These are phyloP conservation scores for Eucalyptus sideroxylon DNA, from an alignment of 345 rosid species.

Conservation along the genomic window DNA sequence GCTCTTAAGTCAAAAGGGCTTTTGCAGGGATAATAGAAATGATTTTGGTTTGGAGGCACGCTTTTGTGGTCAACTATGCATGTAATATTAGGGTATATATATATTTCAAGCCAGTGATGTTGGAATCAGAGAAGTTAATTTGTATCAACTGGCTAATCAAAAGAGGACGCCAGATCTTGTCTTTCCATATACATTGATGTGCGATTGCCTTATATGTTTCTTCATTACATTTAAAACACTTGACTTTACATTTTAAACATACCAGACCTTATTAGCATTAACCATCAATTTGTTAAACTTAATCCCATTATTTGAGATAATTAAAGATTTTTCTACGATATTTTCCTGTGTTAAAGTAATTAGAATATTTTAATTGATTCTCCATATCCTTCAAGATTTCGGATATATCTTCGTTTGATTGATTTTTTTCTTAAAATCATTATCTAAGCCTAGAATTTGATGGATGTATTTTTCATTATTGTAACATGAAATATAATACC, in stretches of 20 bases:
- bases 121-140: background rate
- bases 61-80: background rate
- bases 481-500: background rate
- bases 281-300: background rate
- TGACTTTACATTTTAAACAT: background rate
- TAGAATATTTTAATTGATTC: no score
- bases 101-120: no score
- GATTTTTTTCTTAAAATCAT: no score
- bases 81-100: background rate
- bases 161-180: background rate
- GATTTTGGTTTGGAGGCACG: background rate
- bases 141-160: background rate
- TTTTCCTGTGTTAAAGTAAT: no score
- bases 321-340: no score
- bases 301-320: background rate
- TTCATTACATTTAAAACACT: background rate
- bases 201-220: background rate
- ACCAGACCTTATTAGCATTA: background rate
- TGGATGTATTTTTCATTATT: no score
- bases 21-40: background rate
- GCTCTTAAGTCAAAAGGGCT: background rate
- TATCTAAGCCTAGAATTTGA: no score
- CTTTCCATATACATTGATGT: background rate
- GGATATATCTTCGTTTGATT: no score
- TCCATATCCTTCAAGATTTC: no score